Evolutionary conservation across 164 flowering plant genomes (phyloP), one percentile per base, ranked within the genome.

Genomic region (Stephania cephalantha): DNA sequence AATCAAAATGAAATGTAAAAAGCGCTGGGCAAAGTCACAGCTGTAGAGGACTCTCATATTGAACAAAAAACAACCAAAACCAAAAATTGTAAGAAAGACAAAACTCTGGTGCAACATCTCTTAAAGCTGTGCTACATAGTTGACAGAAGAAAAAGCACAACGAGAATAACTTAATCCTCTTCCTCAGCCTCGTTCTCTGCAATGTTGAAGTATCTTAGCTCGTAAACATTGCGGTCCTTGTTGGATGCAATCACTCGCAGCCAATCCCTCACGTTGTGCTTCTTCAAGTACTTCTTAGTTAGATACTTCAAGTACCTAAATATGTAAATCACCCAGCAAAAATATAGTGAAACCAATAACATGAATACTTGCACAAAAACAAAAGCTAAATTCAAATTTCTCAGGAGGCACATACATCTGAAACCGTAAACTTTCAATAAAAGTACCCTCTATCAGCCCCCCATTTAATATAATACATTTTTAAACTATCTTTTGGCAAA

Each of bases 201-300:
- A 81, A 88, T 88, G 81, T 90, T 87, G 84, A 90, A 90, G 87
- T 90, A 90, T 25, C 89, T 78, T 65, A 90, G 79, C 74, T 88
- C 91, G 67, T 88, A 88, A 12, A 88, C 83, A 74, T 79, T 85
- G 22, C 86, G 82, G 76, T 90, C 94, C 74, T 88, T 87, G 88
- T 87, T 87, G 72, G 91, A 86, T 55, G 94, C 84, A 80, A 90
- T 88, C 48, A 90, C 89, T 35, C 88, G 83, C 64, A 90, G 86
- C 91, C 91, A 90, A 71, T 90, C 94, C 67, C 94, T 78, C 30
- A 87, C 91, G 75, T 90, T 87, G 78, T 88, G 90, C 78, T 90
- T 90, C 88, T 90, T 90, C 87, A 90, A 81, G 82, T 87, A 90
- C 80, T 90, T 90, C 85, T 88, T 88, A 0, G 91, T 88, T 84